Conservation (phyloP, 2,329 filamentous ascomycete genomes). For the Neonectria faginata region DNA sequence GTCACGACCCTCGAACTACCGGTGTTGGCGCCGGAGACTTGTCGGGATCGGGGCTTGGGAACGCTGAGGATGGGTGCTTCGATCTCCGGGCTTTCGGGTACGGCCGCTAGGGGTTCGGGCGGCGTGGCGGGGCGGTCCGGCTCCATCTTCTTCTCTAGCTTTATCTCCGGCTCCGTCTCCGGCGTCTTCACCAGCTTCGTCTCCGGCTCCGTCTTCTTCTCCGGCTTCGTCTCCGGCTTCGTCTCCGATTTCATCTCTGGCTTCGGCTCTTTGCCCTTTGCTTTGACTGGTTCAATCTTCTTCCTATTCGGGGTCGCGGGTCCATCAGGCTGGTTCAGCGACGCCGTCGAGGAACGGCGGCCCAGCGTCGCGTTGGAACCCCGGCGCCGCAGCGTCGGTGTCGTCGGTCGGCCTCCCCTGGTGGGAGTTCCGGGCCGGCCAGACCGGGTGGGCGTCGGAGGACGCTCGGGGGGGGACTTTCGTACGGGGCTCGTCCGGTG, state of each 20-base stretch:
- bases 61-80: slow-evolving; percentile 26
- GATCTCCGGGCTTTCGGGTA: slow-evolving; percentile 31
- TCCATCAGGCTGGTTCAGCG: slow-evolving; percentile 23
- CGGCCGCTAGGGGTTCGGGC: slow-evolving; percentile 29
- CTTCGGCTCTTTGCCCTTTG: background rate
- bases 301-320: slow-evolving; percentile 28
- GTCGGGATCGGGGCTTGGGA: slow-evolving; percentile 30
- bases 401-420: slow-evolving; percentile 34
- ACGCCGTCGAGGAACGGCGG: slow-evolving; percentile 32
- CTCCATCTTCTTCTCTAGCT: slow-evolving; percentile 20
- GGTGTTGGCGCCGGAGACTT: slow-evolving; percentile 29
- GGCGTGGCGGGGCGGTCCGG: background rate
- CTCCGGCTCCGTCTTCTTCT: slow-evolving; percentile 19
- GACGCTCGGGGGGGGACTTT: slow-evolving; percentile 27
- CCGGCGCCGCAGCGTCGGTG: slow-evolving; percentile 30
- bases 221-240: slow-evolving; percentile 3
- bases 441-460: slow-evolving; percentile 32
- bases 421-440: slow-evolving; percentile 35
- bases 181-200: slow-evolving; percentile 10
- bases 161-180: slow-evolving; percentile 1
- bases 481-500: slow-evolving; percentile 38
- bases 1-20: background rate
- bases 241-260: slow-evolving; percentile 19
- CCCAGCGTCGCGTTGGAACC: slow-evolving; percentile 31
- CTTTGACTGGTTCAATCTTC: slow-evolving; percentile 8